A percentile compares a stretch with the other conserved stretches of the same genome.
Evolutionary conservation across 2,329 filamentous ascomycete species (phyloP).

Genomic region (Diaporthe sp.): DNA sequence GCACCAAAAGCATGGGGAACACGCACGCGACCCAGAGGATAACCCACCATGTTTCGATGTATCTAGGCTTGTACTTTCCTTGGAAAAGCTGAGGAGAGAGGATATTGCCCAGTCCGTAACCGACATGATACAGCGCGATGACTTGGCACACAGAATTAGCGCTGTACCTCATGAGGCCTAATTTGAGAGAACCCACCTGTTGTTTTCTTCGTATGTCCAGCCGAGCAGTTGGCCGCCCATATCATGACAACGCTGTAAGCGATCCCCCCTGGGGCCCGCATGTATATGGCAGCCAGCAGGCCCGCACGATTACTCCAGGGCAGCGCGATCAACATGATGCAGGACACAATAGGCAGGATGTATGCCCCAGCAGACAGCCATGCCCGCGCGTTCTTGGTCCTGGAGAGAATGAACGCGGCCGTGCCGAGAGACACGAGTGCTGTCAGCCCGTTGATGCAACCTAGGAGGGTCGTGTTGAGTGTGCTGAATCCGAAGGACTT

Average conservation of each 20-base stretch:
- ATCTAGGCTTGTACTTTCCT: constrained; percentile 40
- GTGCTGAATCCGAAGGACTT: constrained; percentile 55
- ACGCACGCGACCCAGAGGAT: constrained; percentile 49
- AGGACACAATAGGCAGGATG: constrained; percentile 48
- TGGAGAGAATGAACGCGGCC: constrained; percentile 32
- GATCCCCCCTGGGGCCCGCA: constrained; percentile 49
- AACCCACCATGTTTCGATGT: constrained; percentile 44
- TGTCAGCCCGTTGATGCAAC: constrained; percentile 34
- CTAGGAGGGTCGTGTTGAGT: constrained; percentile 46
- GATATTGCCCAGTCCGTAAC: constrained; percentile 44
- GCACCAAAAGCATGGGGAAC: constrained; percentile 50
- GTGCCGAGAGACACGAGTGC: constrained; percentile 25
- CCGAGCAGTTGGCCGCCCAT: constrained; percentile 49
- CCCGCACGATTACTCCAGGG: constrained; percentile 51
- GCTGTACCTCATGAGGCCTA: not conserved
- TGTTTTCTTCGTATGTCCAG: constrained; percentile 53
- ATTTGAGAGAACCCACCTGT: constrained; percentile 34
- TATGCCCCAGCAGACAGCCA: constrained; percentile 38
- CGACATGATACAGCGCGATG: constrained; percentile 47
- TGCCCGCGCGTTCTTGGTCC: constrained; percentile 25
- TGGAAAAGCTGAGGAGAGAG: constrained; percentile 45
- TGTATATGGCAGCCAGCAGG: constrained; percentile 49
- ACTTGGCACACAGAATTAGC: constrained; percentile 32
- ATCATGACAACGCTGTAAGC: constrained; percentile 52
- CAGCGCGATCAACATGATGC: constrained; percentile 47